Base-by-base conservation (phyloP, 768 basidiomycete genomes). In the Mycena amicta region DNA sequence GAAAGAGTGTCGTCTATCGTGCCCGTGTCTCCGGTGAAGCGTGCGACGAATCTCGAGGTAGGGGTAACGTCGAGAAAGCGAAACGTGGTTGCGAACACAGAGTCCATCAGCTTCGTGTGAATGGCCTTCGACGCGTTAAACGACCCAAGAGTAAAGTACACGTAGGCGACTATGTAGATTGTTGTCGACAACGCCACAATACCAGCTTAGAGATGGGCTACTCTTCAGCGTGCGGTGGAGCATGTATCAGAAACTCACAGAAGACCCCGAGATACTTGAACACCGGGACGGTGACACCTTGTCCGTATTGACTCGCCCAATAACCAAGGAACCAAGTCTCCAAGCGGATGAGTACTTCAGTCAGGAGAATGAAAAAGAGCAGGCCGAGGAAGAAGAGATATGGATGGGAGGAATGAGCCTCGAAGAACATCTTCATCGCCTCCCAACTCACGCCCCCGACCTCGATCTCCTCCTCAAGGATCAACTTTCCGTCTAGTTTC, bases 401-500 rank as follows among this genome's bases (percentile, higher is more conserved):
- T 3, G 75, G 72, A 27, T 69, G 67, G 5, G 13, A 15, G 4
- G 29, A n/a, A n/a, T 20, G 28, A 20, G 28, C 39, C 1, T 20
- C 46, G n/a, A 16, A 20, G 51, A 1, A 40, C n/a, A 28, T 41
- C 53, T 18, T 41, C 54, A 52, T 45, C 18, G 61, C 29, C 2
- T 33, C 28, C 79, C 80, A 83, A 37, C 81, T 80, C 20, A 89
- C 80, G 53, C 80, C 81, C 0, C 87, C 87, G 37, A 79, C 74
- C 3, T 74, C 78, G 40, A 87, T 77, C 64, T 90, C 88, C 67
- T 90, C 88, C 1, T 77, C 80, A 3, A 86, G 68, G 33, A 88
- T 79, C 6, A 89, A 74, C 65, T 87, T 86, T 3, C 85, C 85
- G 39, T 76, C 75, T 23, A 64, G 62, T 40, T 69, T 66, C 20